These are phyloP conservation scores for Colletotrichum magnum DNA, from an alignment of 2,329 filamentous ascomycete species.

Conservation along the genomic window DNA sequence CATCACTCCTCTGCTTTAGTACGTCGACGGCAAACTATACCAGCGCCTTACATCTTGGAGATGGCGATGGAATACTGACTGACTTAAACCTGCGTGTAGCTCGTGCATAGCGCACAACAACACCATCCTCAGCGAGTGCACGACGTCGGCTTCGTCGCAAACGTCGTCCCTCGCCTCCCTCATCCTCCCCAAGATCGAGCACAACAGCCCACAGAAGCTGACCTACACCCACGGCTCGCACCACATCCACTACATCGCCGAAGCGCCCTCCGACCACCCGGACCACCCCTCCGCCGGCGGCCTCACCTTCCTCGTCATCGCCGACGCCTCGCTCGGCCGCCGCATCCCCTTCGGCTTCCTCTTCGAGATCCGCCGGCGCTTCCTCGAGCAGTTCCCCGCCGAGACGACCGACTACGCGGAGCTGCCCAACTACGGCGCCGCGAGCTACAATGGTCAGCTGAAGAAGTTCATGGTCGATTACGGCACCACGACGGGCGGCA, in stretches of 20 bases:
- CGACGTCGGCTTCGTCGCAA: conserved; percentile 84
- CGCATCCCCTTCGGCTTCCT: conserved; percentile 95
- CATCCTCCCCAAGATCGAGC: conserved; percentile 94
- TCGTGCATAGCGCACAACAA: conserved; percentile 94
- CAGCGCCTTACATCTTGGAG: too few species aligned
- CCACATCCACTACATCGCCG: conserved; percentile 96
- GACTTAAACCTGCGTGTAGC: conserved; percentile 60
- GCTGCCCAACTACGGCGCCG: conserved; percentile 91
- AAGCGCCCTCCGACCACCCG: conserved; percentile 79
- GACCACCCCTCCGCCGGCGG: conserved; percentile 77
- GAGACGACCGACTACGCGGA: conserved; percentile 78
- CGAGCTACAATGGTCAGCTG: conserved; percentile 85
- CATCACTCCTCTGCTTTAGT: conserved; percentile 81
- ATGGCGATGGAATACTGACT: conserved; percentile 35
- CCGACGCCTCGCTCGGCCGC: conserved; percentile 83
- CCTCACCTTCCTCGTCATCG: conserved; percentile 92
- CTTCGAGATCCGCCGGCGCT: conserved; percentile 89
- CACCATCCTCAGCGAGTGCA: conserved; percentile 95
- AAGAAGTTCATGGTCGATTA: conserved; percentile 86
- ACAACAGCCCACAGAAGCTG: conserved; percentile 85
- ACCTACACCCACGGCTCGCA: conserved; percentile 94
- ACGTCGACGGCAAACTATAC: conserved; percentile 50
- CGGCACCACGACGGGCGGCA: conserved; percentile 81
- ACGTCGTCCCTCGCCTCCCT: conserved; percentile 91
- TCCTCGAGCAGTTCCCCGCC: conserved; percentile 79